These are phyloP conservation scores for Yamadazyma akitaensis DNA, from an alignment of 805 yeast genomes.

Conservation along the genomic window DNA sequence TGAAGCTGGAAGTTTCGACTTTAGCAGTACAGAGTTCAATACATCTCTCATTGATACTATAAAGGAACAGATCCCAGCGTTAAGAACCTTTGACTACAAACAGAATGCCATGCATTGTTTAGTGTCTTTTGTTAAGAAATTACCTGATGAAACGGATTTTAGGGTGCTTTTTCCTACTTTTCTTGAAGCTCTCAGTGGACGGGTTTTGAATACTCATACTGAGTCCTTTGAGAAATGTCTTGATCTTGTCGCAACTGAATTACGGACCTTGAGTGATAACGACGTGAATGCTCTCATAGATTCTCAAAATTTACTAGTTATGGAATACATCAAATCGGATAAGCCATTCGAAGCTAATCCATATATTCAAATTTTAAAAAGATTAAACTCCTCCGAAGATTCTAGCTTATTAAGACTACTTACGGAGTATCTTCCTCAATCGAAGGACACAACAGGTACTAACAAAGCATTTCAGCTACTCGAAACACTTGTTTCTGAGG, in stretches of 20 bases:
- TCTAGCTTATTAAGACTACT: neutral
- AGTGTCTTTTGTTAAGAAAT: constrained; percentile 11
- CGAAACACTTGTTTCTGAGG: neutral
- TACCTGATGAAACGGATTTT: neutral
- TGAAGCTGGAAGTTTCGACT: constrained; percentile 3
- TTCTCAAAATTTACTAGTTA: neutral
- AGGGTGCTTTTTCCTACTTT: constrained; percentile 1
- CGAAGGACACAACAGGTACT: constrained; percentile 4
- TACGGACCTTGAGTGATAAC: neutral
- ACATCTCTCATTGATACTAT: constrained; percentile 14
- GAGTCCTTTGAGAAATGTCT: neutral
- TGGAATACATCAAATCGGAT: constrained; percentile 3
- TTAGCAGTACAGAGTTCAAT: constrained; percentile 1
- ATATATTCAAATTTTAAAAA: neutral
- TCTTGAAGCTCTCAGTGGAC: neutral
- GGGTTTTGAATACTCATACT: neutral
- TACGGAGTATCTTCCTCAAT: constrained; percentile 9
- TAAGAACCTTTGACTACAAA: constrained; percentile 17
- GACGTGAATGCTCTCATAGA: neutral
- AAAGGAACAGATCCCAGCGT: constrained; percentile 15
- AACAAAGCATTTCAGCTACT: constrained; percentile 8
- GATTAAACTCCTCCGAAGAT: neutral
- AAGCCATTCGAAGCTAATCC: neutral
- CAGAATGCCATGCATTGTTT: constrained; percentile 20
- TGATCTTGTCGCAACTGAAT: neutral